Percentiles rank a stretch among this genome's conserved stretches.
These are phyloP conservation scores for Aspergillus fructus DNA, from an alignment of 2,329 filamentous ascomycete genomes.

Conservation along the genomic window DNA sequence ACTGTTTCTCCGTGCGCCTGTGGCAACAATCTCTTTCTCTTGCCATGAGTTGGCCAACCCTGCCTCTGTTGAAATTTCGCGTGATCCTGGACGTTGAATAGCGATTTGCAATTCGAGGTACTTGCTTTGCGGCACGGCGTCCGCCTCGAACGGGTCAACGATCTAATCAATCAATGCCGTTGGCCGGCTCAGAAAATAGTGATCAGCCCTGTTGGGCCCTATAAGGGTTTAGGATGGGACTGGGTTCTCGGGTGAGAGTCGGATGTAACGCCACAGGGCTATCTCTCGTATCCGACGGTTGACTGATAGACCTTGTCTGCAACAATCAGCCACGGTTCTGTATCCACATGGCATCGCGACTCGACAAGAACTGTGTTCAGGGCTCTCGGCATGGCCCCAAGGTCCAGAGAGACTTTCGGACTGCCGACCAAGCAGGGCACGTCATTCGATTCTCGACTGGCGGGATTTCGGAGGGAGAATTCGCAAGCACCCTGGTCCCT, in stretches of 20 bases:
- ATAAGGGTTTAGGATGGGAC: not conserved
- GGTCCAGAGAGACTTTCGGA: not conserved
- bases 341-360: not conserved
- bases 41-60: not conserved
- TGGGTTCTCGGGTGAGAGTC: not conserved
- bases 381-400: not conserved
- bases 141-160: not conserved
- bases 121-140: not conserved
- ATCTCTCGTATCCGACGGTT: not conserved
- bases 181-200: not conserved
- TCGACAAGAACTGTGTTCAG: not conserved
- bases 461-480: not conserved
- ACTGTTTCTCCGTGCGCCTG: not conserved
- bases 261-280: not conserved
- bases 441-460: not conserved
- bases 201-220: conserved; percentile 1
- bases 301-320: not conserved
- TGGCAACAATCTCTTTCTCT: too few relatives aligned
- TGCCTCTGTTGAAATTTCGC: not conserved
- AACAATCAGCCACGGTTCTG: not conserved
- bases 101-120: too few relatives aligned
- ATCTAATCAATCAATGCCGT: conserved; percentile 5
- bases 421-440: not conserved
- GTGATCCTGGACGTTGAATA: too few relatives aligned
- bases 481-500: not conserved